Conservation (phyloP, 1,139 yeast genomes). For the Blastobotrys ciferrii region DNA sequence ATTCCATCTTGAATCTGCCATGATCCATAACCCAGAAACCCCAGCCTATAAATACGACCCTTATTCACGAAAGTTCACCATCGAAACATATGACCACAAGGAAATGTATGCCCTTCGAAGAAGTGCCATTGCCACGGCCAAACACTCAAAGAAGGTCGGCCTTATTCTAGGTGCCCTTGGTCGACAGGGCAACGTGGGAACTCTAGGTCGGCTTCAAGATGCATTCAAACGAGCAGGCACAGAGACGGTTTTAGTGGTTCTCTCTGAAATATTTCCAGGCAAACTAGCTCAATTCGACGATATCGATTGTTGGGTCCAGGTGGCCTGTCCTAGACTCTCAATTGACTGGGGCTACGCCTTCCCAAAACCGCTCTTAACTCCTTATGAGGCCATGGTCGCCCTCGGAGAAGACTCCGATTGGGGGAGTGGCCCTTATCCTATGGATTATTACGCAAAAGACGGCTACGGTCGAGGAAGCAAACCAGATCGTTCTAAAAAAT, state of each 20-base stretch:
- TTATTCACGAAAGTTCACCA: constrained; percentile 83
- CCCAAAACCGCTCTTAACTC: constrained; percentile 85
- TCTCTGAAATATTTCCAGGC: constrained; percentile 92
- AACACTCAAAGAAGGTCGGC: constrained; percentile 67
- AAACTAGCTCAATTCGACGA: constrained; percentile 93
- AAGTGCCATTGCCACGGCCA: constrained; percentile 66
- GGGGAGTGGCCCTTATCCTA: constrained; percentile 68
- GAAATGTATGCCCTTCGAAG: constrained; percentile 74
- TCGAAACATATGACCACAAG: constrained; percentile 82
- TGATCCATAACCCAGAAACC: constrained; percentile 93
- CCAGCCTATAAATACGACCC: constrained; percentile 96
- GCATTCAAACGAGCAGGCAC: constrained; percentile 54
- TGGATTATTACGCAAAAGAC: constrained; percentile 89
- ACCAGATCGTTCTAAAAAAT: constrained; percentile 41
- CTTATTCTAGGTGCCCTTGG: constrained; percentile 93
- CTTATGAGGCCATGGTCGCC: constrained; percentile 95
- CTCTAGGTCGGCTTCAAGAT: constrained; percentile 63
- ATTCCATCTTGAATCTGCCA: constrained; percentile 90
- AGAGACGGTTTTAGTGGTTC: constrained; percentile 72
- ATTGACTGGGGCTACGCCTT: constrained; percentile 99
- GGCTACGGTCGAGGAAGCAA: constrained; percentile 90
- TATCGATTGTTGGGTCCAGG: constrained; percentile 93
- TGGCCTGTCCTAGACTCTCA: constrained; percentile 94
- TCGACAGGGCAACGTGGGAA: constrained; percentile 86
- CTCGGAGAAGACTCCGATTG: constrained; percentile 71